Base-by-base conservation (phyloP, 345 rosid genomes). In the Hibiscus syriacus region DNA sequence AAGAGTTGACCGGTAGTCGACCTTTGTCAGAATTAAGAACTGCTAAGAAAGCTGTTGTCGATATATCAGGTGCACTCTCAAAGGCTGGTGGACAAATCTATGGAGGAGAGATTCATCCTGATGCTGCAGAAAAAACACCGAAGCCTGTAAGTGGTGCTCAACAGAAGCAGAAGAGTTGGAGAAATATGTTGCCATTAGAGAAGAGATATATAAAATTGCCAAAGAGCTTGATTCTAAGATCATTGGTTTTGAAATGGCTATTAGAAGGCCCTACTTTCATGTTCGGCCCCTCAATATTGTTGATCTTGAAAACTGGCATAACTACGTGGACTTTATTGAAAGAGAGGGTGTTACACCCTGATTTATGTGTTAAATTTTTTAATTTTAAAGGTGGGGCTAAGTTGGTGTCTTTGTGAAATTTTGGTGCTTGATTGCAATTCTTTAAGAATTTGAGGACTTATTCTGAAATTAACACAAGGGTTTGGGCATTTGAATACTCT, bases 181-280 rank as follows among this genome's bases (percentile, higher is more conserved):
- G 92, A 94, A 84, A 84, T 85, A n/a, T n/a, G n/a, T n/a, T n/a
- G n/a, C n/a, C n/a, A n/a, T n/a, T n/a, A n/a, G n/a, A n/a, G n/a
- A n/a, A n/a, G n/a, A n/a, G n/a, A n/a, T n/a, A n/a, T n/a, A n/a
- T n/a, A n/a, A n/a, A n/a, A n/a, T n/a, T n/a, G n/a, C n/a, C n/a
- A n/a, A n/a, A n/a, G n/a, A n/a, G n/a, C n/a, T n/a, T n/a, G n/a
- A n/a, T n/a, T n/a, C n/a, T n/a, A n/a, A n/a, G n/a, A n/a, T n/a
- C n/a, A n/a, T n/a, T n/a, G n/a, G n/a, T n/a, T n/a, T n/a, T 84
- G 99, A 94, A 84, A 79, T 84, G 77, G 89, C 98, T 84, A 88
- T 94, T 70, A 87, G 90, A 73, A 86, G 99, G 76, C 99, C 99
- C 45, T 94, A 94, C 81, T 94, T 91, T 75, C 99, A 91, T 70